Conservation (phyloP, 129 eudicot genomes). For the Tagetes patula region DNA sequence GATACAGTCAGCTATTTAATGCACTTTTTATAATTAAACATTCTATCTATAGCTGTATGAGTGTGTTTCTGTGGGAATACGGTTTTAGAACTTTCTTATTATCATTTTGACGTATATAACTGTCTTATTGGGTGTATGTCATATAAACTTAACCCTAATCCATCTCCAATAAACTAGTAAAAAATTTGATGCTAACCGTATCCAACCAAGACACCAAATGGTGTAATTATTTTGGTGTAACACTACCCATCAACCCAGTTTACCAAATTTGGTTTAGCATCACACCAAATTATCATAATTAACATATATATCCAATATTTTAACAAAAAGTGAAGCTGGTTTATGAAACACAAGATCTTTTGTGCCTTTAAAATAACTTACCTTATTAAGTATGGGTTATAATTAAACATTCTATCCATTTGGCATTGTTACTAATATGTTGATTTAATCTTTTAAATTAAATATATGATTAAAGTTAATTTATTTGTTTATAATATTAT, state of each 20-base stretch:
- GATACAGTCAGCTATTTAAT: not conserved
- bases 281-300: not conserved
- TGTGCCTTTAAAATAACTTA: not conserved
- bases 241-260: not conserved
- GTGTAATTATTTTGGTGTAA: not conserved
- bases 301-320: not conserved
- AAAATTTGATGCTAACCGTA: not conserved
- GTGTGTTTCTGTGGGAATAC: not conserved
- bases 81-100: conserved; percentile 2
- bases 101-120: not conserved
- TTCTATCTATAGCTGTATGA: not conserved
- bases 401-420: not conserved
- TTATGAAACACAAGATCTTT: not conserved
- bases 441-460: not conserved
- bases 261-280: not conserved
- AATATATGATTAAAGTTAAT: not conserved
- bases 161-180: not conserved
- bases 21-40: conserved; percentile 1
- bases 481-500: not conserved
- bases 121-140: conserved; percentile 4
- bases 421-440: not conserved
- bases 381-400: not conserved
- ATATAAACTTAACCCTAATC: conserved; percentile 13
- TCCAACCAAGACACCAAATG: not conserved
- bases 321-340: not conserved